Percentiles rank a stretch among this genome's conserved stretches.
Conservation (phyloP, 345 rosid genomes). For the Brassica nigra region DNA sequence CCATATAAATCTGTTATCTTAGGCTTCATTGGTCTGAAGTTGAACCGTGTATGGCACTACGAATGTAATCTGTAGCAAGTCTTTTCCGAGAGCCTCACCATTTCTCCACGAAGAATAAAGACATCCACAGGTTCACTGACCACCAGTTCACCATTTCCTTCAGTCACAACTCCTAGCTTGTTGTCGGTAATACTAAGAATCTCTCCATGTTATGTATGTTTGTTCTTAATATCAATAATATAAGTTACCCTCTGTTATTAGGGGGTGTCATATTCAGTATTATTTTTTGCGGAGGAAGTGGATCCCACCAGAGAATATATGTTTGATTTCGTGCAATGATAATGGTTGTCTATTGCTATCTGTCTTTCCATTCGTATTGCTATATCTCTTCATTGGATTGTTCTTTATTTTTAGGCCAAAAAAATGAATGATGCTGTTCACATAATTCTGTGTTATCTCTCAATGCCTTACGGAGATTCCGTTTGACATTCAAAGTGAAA, state of each 20-base stretch:
- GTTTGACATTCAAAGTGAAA: slow-evolving; percentile 54
- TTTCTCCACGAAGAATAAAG: neutral
- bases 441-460: slow-evolving; percentile 82
- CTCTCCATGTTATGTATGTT: neutral
- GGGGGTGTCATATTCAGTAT: neutral
- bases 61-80: neutral
- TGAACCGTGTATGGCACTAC: neutral
- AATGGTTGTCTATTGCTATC: neutral
- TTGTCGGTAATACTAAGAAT: no score
- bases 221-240: neutral
- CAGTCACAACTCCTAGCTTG: no score
- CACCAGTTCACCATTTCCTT: no score
- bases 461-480: slow-evolving; percentile 68
- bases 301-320: neutral
- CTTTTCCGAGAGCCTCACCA: neutral
- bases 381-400: no score
- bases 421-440: no score
- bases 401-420: no score
- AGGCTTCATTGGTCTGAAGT: neutral
- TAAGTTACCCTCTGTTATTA: neutral
- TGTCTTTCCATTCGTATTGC: neutral
- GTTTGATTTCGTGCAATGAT: neutral
- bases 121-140: neutral
- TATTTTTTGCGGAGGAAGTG: no score
- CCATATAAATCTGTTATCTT: neutral